These are phyloP conservation scores for Eucalyptus polyanthemos DNA, from an alignment of 345 rosid genomes.

Conservation along the genomic window DNA sequence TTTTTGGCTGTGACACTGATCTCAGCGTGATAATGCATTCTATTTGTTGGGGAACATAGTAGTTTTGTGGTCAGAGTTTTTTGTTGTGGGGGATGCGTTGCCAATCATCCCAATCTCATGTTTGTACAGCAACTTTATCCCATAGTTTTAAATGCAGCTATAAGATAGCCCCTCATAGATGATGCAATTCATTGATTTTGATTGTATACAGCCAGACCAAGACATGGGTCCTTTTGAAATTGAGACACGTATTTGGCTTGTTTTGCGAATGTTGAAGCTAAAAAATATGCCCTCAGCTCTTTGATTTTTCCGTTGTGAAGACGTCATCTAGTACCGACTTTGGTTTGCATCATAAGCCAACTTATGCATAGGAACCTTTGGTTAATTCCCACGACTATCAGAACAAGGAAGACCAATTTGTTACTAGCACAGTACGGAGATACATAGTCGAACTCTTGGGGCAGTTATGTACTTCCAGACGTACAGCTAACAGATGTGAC, in stretches of 20 bases:
- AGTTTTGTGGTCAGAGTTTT: not conserved
- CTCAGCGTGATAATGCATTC: constrained; percentile 23
- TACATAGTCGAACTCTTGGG: not conserved
- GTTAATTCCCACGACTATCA: not conserved
- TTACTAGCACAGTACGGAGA: not conserved
- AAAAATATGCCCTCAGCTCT: not conserved
- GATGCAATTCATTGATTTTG: not conserved
- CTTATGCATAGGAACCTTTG: not conserved
- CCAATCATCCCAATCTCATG: not conserved
- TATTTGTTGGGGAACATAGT: not conserved
- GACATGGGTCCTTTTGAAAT: not conserved
- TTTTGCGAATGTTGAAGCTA: not conserved
- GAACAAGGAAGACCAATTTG: not conserved
- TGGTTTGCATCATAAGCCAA: not conserved
- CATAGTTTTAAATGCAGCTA: not conserved
- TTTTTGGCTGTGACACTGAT: constrained; percentile 59
- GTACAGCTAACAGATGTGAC: not conserved
- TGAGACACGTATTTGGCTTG: not conserved
- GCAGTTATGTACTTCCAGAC: not conserved
- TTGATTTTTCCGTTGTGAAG: not conserved
- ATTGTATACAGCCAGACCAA: not conserved
- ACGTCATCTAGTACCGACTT: not conserved
- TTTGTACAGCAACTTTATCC: not conserved
- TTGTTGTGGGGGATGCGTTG: not conserved
- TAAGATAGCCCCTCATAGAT: not conserved